Conservation (phyloP, 2,329 filamentous ascomycete species). For the Cladosporium cucumerinum region DNA sequence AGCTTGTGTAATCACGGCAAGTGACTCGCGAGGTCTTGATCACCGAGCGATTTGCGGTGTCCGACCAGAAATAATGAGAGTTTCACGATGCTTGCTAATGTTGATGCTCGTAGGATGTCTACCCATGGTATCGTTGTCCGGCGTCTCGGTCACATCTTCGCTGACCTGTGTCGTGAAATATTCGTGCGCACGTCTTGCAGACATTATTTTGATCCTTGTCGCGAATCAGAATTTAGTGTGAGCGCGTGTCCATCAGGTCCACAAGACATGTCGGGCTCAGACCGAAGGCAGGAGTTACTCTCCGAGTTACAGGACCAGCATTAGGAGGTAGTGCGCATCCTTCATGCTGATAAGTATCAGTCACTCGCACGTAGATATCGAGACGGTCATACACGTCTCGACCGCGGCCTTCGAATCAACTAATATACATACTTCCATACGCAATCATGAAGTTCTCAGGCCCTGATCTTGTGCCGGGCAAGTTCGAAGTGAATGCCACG, state of each 20-base stretch:
- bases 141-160: not conserved
- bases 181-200: not conserved
- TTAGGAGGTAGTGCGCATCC: not conserved
- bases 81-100: not conserved
- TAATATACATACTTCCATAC: not conserved
- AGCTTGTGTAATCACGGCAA: not conserved
- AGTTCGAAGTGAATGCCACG: not conserved
- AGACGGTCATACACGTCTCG: not conserved
- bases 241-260: not conserved
- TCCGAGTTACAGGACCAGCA: not conserved
- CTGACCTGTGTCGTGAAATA: not conserved
- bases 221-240: not conserved
- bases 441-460: not conserved
- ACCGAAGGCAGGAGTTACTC: not conserved
- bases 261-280: not conserved
- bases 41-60: not conserved
- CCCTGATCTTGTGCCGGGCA: not conserved
- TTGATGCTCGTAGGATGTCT: not conserved
- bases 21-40: not conserved
- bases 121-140: not conserved
- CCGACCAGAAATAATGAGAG: not conserved
- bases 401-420: not conserved
- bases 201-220: not conserved
- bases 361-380: not conserved
- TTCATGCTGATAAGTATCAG: not conserved